Percentiles rank a stretch among this genome's conserved stretches.
Conservation (phyloP, 495 filamentous ascomycete genomes). For the Penicillium nucicola region DNA sequence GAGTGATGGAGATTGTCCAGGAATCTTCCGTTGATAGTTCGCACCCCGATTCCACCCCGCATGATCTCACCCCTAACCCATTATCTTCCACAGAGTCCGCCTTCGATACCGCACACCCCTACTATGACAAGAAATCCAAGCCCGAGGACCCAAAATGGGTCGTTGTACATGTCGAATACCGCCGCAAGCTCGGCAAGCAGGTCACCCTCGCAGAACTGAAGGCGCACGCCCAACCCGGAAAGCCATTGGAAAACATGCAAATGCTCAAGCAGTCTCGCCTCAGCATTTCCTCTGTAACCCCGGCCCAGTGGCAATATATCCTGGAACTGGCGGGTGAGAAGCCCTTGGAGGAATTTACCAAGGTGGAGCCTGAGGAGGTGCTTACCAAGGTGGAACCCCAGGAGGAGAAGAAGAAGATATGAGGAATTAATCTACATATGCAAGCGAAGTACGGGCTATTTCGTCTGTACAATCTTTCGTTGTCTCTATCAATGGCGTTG, state of each 20-base stretch:
- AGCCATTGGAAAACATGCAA: constrained; percentile 75
- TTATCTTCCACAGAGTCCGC: constrained; percentile 59
- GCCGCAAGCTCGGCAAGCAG: constrained; percentile 70
- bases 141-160: constrained; percentile 86
- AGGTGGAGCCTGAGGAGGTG: constrained; percentile 9
- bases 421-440: not conserved
- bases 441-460: not conserved
- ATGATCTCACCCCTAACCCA: constrained; percentile 5
- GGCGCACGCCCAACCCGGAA: constrained; percentile 52
- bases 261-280: constrained; percentile 74
- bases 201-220: constrained; percentile 75
- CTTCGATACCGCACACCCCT: constrained; percentile 72
- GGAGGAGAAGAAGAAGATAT: constrained; percentile 9
- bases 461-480: not conserved
- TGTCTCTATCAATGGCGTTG: constrained; percentile 6
- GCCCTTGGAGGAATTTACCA: constrained; percentile 9
- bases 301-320: constrained; percentile 78
- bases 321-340: constrained; percentile 42
- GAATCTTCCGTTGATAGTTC: constrained; percentile 77
- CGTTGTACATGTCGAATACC: constrained; percentile 82
- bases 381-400: constrained; percentile 11
- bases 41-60: constrained; percentile 13
- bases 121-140: constrained; percentile 73
- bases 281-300: constrained; percentile 76
- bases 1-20: constrained; percentile 88